Evolutionary conservation across 1,284 basidiomycete genomes (phyloP).

Genomic region (Gomphus bonarii): DNA sequence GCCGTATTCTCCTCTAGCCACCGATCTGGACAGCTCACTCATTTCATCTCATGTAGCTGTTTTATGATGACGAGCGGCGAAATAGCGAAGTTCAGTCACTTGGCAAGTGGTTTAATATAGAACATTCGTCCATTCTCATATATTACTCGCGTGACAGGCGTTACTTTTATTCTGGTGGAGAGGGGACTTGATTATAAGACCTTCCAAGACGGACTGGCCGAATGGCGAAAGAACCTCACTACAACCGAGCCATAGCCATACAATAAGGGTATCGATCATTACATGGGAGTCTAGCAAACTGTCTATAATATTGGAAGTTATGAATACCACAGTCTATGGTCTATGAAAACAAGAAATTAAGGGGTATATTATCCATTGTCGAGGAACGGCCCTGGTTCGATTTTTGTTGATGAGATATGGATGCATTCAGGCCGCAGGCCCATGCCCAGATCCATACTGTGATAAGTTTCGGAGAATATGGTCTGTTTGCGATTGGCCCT

Average conservation of each 20-base stretch:
- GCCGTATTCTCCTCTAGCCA: conserved; percentile 12
- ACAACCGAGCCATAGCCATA: conserved; percentile 16
- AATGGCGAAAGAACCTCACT: conserved; percentile 45
- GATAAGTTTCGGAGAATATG: neutral
- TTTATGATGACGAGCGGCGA: conserved; percentile 75
- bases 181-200: conserved; percentile 40
- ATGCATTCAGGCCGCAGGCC: neutral
- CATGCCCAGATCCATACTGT: neutral
- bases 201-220: conserved; percentile 51
- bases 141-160: conserved; percentile 37
- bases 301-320: too few relatives aligned
- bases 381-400: neutral
- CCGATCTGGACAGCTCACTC: conserved; percentile 8
- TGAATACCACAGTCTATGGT: neutral
- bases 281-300: conserved; percentile 1
- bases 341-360: neutral
- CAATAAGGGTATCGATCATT: neutral
- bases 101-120: conserved; percentile 27
- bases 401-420: neutral
- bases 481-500: conserved; percentile 3
- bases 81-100: conserved; percentile 70
- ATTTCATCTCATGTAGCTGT: conserved; percentile 38
- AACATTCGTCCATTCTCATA: neutral
- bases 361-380: neutral
- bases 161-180: conserved; percentile 55